These are phyloP conservation scores for Prunus campanulata DNA, from an alignment of 306 rosid genomes.

Conservation along the genomic window DNA sequence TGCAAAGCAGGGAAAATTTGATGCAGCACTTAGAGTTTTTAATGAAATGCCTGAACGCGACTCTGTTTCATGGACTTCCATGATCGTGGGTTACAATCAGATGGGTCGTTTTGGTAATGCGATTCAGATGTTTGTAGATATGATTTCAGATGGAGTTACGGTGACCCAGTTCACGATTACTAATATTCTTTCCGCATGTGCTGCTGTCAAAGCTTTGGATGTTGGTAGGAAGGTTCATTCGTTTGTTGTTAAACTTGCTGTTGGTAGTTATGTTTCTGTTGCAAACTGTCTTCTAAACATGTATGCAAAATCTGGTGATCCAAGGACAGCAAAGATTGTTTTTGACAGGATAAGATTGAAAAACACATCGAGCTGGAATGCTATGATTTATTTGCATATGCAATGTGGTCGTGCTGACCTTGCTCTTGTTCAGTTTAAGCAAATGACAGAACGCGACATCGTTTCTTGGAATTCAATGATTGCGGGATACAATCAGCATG, in stretches of 20 bases:
- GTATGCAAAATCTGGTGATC: conserved; percentile 80
- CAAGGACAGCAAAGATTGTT: conserved; percentile 50
- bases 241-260: conserved; percentile 59
- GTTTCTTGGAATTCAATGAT: conserved; percentile 80
- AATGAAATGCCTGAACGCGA: conserved; percentile 69
- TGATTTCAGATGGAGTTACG: conserved; percentile 48
- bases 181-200: conserved; percentile 70
- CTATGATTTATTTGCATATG: conserved; percentile 67
- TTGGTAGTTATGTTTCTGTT: conserved; percentile 50
- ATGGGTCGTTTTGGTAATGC: conserved; percentile 50
- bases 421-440: conserved; percentile 58
- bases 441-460: conserved; percentile 57
- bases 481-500: conserved; percentile 57
- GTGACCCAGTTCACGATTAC: conserved; percentile 66
- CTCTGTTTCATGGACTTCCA: conserved; percentile 81
- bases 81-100: conserved; percentile 71
- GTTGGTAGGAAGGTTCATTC: conserved; percentile 72
- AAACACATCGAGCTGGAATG: conserved; percentile 64
- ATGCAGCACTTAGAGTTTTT: conserved; percentile 45
- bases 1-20: conserved; percentile 61
- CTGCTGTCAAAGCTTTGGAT: conserved; percentile 47
- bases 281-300: conserved; percentile 79
- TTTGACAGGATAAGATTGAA: conserved; percentile 62
- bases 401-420: conserved; percentile 55
- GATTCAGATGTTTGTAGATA: conserved; percentile 45